Evolutionary conservation across 768 basidiomycete species (phyloP), one percentile per base, ranked within the genome.

Genomic region (Auriscalpium microsporum): DNA sequence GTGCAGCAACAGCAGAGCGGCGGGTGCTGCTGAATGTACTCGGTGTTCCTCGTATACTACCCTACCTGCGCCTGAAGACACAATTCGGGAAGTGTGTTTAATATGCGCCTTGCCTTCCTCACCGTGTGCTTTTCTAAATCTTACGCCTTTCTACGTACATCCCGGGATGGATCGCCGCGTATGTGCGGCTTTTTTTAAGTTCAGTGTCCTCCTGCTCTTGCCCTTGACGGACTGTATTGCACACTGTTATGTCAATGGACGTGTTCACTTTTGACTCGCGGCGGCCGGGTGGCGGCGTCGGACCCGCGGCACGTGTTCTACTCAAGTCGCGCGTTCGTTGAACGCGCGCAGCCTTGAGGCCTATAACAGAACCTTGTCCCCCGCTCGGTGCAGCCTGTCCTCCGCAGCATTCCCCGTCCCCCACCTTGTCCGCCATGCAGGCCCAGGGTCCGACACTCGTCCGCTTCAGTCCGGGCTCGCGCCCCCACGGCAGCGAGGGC

Each of bases 1-100:
- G 87, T 94, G 53, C 83, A 86, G 67, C 84, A 87, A 68, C 84
- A 85, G 71, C 77, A 78, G 65, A 73, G 81, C 5, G 76, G 82
- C 54, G 79, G 87, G 45, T 94, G 92, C 75, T 94, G 92, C 81
- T 94, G 72, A 81, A 71, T 63, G 52, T 57, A 55, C 57, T 51
- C 61, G 19, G 38, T 58, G 53, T 54, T 60, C 52, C 46, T 59
- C 37, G 50, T 58, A 50, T 62, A 23, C 54, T 57, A 56, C 57
- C 35, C 60, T 62, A 60, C 55, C 57, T 35, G 52, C 52, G 56
- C 50, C 46, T 48, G 50, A 52, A 50, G 58, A 49, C 57, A 54
- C 46, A 4, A 48, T 33, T 54, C 50, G 53, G 56, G 57, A 57
- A 58, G 58, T 14, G 33, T 59, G 58, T 59, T 54, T 59, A 59